A percentile compares a stretch with the other conserved stretches of the same genome.
phyloP scores from a whole-genome alignment of 108 stramenopile genomes.

The Fragilaria radians region DNA sequence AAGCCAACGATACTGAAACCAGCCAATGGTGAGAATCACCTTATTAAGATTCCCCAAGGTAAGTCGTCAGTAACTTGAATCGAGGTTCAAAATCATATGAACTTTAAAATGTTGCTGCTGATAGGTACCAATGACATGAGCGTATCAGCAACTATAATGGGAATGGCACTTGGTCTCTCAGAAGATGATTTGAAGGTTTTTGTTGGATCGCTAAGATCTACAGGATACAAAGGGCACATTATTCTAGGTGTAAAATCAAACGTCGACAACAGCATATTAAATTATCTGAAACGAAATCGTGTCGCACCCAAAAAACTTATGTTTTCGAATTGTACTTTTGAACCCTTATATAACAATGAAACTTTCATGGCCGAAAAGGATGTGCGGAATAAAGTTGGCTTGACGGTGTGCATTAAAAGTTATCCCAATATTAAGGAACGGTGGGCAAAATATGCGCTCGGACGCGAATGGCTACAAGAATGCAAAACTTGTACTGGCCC shows the following conservation, averaged over 20 bases:
- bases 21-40: too few species aligned
- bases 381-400: background rate
- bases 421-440: conserved; percentile 46
- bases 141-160: background rate
- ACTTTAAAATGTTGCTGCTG: too few species aligned
- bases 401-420: conserved; percentile 6
- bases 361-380: background rate
- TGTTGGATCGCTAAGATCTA: background rate
- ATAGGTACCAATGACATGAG: too few species aligned
- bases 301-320: background rate
- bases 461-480: conserved; percentile 51
- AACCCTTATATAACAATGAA: background rate
- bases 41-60: too few species aligned
- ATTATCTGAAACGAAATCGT: background rate
- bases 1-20: too few species aligned
- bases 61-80: too few species aligned
- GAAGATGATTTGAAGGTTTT: background rate
- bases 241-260: background rate
- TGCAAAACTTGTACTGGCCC: conserved; percentile 68
- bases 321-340: background rate
- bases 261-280: background rate
- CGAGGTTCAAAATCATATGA: too few species aligned
- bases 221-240: background rate
- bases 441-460: conserved; percentile 57
- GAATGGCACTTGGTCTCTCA: background rate